Conservation (phyloP, 345 rosid genomes). For the Lumnitzera racemosa region DNA sequence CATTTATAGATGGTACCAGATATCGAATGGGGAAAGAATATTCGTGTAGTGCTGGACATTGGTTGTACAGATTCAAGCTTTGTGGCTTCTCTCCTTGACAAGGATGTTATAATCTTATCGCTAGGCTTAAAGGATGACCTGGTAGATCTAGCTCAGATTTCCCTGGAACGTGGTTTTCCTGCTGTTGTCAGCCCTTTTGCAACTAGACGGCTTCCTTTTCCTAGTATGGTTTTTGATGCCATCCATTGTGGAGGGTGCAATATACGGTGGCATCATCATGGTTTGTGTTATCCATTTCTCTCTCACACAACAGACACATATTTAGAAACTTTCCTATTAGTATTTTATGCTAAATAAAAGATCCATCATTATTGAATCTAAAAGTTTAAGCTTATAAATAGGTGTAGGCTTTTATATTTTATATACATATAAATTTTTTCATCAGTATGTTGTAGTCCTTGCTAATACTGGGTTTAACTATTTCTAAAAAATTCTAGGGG, state of each 20-base stretch:
- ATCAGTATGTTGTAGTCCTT: no score
- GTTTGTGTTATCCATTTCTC: slow-evolving; percentile 25
- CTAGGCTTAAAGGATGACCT: slow-evolving; percentile 89
- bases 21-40: slow-evolving; percentile 98
- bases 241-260: slow-evolving; percentile 82
- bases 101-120: slow-evolving; percentile 61
- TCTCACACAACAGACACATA: background rate
- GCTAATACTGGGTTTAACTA: no score
- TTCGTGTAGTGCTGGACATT: slow-evolving; percentile 75
- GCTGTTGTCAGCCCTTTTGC: slow-evolving; percentile 62
- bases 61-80: slow-evolving; percentile 75
- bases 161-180: slow-evolving; percentile 91
- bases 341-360: background rate
- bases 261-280: slow-evolving; percentile 77
- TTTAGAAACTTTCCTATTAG: background rate
- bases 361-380: no score
- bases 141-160: slow-evolving; percentile 83
- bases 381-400: background rate
- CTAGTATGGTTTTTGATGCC: slow-evolving; percentile 83
- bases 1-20: slow-evolving; percentile 93
- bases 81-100: slow-evolving; percentile 69
- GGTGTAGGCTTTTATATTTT: slow-evolving; percentile 1
- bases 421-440: slow-evolving; percentile 1
- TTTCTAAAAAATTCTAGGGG: slow-evolving; percentile 38
- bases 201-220: slow-evolving; percentile 78